Base-by-base conservation (phyloP, 352 stramenopile genomes). In the Phytophthora capsici region DNA sequence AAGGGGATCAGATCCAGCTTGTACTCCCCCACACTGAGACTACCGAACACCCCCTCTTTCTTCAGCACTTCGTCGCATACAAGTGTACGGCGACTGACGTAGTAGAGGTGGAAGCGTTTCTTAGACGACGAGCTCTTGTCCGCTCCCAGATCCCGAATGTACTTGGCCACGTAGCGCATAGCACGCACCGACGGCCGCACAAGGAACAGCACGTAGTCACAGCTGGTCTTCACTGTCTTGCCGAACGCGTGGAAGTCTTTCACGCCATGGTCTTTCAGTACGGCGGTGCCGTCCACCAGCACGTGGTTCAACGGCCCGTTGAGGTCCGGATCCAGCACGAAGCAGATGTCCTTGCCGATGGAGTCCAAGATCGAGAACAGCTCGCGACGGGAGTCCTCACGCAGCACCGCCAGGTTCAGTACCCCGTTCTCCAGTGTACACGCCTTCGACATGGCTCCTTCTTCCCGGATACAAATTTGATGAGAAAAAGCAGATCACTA, bases 1-100 rank as follows among this genome's bases (percentile, higher is more conserved):
- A 98, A 88, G 2, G 97, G 96, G 57, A 99, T 97, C 9, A 99
- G 76, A 77, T 99, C 96, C 25, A 99, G 82, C 36, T 89, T 91
- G 76, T 96, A 96, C 56, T 98, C 91, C 40, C 86, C 86, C 23
- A 98, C 82, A 47, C 87, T 92, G 17, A 97, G 69, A 43, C 84
- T 91, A 16, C 87, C 84, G 57, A 96, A 91, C n/a, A 96, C 89
- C 17, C 75, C 78, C 48, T 94, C 89, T 46, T 98, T 97, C 72
- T 95, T 94, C 2, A 98, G 69, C 44, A 96, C 82, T 70, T 98
- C 91, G 69, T 97, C 89, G 56, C 93, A 97, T 40, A 96, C 83
- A 23, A 97, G 78, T 60, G 91, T 97, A n/a, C 86, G 87, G 59
- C 91, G 87, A 47, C 90, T 95, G 45, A 97, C 86, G 55, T 95